Evolutionary conservation across 306 rosid genomes (phyloP).

Genomic region (Pterocarpus macrocarpus): DNA sequence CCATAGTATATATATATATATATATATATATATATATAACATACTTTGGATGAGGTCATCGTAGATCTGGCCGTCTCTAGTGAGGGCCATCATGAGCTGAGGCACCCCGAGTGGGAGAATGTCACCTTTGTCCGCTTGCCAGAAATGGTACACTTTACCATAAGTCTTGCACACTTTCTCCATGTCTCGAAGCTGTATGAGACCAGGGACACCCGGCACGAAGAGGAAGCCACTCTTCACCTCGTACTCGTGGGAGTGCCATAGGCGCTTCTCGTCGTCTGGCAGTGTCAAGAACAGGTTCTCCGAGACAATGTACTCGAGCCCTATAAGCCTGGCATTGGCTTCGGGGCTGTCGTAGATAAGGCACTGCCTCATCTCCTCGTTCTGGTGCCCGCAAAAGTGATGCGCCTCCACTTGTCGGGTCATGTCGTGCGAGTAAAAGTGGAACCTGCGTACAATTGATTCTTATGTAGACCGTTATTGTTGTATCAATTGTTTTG

Average conservation of each 20-base stretch:
- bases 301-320: constrained; percentile 72
- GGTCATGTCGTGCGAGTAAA: constrained; percentile 80
- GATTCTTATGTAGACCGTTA: neutral
- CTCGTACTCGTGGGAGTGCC: constrained; percentile 93
- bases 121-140: constrained; percentile 81
- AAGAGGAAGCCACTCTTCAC: constrained; percentile 73
- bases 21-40: neutral
- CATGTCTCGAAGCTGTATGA: constrained; percentile 62
- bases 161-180: constrained; percentile 79
- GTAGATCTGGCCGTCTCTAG: constrained; percentile 76
- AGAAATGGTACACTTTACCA: constrained; percentile 81
- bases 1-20: neutral
- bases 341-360: constrained; percentile 62
- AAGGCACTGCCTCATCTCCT: constrained; percentile 87
- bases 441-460: constrained; percentile 62
- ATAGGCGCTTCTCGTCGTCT: constrained; percentile 76
- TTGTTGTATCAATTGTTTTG: no score
- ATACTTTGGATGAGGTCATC: constrained; percentile 53
- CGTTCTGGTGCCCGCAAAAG: constrained; percentile 75
- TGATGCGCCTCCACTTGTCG: constrained; percentile 94
- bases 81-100: constrained; percentile 79
- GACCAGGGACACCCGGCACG: constrained; percentile 66
- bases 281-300: constrained; percentile 70
- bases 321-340: constrained; percentile 64
- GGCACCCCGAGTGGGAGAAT: constrained; percentile 76